These are phyloP conservation scores for Ustilago lituana DNA, from an alignment of 1,284 basidiomycete genomes.

Conservation along the genomic window DNA sequence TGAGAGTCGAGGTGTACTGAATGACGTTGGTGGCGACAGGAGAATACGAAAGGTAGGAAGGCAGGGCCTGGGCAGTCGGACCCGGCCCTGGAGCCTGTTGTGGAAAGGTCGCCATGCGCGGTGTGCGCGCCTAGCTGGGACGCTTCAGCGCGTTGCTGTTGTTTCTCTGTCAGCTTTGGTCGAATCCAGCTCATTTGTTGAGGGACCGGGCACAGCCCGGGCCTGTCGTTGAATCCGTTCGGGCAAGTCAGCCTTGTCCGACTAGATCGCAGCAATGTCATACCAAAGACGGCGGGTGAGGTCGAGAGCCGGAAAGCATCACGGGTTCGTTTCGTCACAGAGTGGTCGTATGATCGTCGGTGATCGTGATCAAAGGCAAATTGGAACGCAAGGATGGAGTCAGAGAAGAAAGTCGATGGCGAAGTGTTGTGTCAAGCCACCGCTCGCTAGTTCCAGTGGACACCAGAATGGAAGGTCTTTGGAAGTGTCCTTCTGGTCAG, in stretches of 20 bases:
- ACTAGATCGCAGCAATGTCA: neutral
- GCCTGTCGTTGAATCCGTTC: neutral
- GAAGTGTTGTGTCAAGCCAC: neutral
- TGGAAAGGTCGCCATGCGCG: slow-evolving; percentile 44
- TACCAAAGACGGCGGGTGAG: neutral
- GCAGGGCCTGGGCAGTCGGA: slow-evolving; percentile 55
- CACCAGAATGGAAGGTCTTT: neutral
- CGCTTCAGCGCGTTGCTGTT: too few relatives aligned
- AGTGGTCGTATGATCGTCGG: too few relatives aligned
- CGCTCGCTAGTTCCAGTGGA: neutral
- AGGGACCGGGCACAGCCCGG: slow-evolving; percentile 33
- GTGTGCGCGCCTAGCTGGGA: neutral
- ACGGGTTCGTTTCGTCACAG: too few relatives aligned
- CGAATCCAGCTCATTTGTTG: slow-evolving; percentile 25
- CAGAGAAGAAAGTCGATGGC: neutral
- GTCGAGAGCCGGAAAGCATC: neutral
- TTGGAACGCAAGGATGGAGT: neutral
- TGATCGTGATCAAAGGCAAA: neutral
- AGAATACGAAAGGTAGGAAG: slow-evolving; percentile 59
- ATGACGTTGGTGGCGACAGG: slow-evolving; percentile 28
- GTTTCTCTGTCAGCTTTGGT: too few relatives aligned
- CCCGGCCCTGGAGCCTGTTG: slow-evolving; percentile 55
- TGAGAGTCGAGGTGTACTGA: slow-evolving; percentile 34
- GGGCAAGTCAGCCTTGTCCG: neutral
- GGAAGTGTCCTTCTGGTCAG: neutral